Evolutionary conservation across 1,284 basidiomycete species (phyloP).

Genomic region (Mycena citricolor): DNA sequence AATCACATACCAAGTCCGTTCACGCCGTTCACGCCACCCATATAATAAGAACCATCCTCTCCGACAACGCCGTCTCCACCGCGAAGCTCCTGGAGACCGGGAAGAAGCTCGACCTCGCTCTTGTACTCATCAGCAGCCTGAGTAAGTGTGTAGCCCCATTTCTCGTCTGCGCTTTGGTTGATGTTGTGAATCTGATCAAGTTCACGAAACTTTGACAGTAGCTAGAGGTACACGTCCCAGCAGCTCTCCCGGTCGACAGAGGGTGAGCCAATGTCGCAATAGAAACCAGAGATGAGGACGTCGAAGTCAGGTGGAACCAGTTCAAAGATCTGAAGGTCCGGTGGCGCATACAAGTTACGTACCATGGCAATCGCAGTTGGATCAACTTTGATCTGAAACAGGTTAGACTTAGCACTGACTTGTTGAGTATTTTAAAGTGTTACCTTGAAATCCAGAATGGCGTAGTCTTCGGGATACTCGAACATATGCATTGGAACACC

Average conservation of each 20-base stretch:
- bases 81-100: too few species aligned
- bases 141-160: too few species aligned
- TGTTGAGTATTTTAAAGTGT: not conserved
- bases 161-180: too few species aligned
- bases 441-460: slow-evolving; percentile 11
- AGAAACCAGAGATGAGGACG: slow-evolving; percentile 1
- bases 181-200: not conserved
- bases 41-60: too few species aligned
- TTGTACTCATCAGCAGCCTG: too few species aligned
- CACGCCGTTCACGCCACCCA: too few species aligned
- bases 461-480: slow-evolving; percentile 6
- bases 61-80: too few species aligned
- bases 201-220: not conserved
- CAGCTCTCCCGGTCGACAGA: not conserved
- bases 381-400: slow-evolving; percentile 4
- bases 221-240: not conserved
- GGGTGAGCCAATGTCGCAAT: slow-evolving; percentile 1
- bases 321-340: slow-evolving; percentile 2
- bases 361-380: not conserved
- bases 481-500: slow-evolving; percentile 25
- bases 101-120: too few species aligned
- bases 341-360: not conserved
- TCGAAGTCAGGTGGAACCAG: slow-evolving; percentile 8
- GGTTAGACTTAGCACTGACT: too few species aligned
- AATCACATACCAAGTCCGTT: too few species aligned